Base-by-base conservation (phyloP, 306 rosid genomes). In the Comarum palustre region DNA sequence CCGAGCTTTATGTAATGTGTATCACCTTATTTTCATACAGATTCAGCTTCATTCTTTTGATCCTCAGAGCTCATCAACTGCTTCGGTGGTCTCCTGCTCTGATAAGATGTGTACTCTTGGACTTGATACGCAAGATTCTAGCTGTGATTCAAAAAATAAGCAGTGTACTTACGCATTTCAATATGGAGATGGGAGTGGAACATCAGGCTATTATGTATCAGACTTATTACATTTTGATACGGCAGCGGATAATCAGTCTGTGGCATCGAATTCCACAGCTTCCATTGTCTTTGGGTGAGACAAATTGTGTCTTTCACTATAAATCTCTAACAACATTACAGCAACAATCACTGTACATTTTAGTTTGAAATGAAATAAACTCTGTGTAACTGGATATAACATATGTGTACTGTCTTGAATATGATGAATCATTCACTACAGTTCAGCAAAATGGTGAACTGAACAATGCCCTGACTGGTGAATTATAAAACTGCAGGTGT, bases 111-210 rank as follows among this genome's bases (percentile, higher is more conserved):
- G 97, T 77, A 80, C 36, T 2, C 48, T 34, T 62, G 91, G 96
- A 67, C 48, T 83, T 24, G 84, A 78, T 47, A 69, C 96, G 47
- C 79, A 89, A 14, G 97, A 89, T 66, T 87, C 97, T 19, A 52
- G 38, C n/a, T 89, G 97, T 83, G 76, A 86, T 41, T 58, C 76
- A 54, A 82, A 86, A 82, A 83, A 76, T 84, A 91, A 86, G 55
- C 86, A 80, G 78, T 92, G 97, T 76, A 68, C 82, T 62, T 92
- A 89, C 75, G 45, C 58, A 32, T 92, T 89, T 79, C 85, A 89
- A 57, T 92, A 92, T 43, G 97, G 93, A 58, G 97, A 92, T 85
- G 97, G 96, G 1, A 92, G 97, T 69, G 96, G 88, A 20, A 81
- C 97, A 51, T 84, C 91, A 0, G 97, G 97, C 68, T 89, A 84